Base-by-base conservation (phyloP, 2,329 filamentous ascomycete genomes). In the Colletotrichum sp. region DNA sequence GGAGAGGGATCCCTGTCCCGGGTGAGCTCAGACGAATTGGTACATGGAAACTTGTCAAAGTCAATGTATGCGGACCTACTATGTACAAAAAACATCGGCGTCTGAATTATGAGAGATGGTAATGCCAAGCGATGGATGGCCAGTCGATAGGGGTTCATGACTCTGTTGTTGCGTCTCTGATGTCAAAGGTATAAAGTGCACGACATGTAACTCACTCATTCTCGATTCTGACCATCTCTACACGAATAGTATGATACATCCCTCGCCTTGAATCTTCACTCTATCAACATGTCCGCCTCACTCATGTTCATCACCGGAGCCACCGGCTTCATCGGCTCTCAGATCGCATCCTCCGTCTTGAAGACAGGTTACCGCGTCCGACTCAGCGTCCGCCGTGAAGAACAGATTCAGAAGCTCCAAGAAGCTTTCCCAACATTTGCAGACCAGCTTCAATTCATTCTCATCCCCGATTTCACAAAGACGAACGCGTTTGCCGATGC, bases 281-380 rank as follows among this genome's bases (percentile, higher is more conserved):
- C 14, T 24, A 63, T 2, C 30, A 68, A 30, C 13, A 73, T 73
- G 70, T 63, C 70, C 1, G n/a, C 6, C 13, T 55, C 70, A 1
- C 70, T 73, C 30, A 32, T 74, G n/a, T 74, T 74, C 30, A 71
- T 74, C 28, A 71, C 71, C 4, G 67, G 71, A 5, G 71, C 66
- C 32, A 71, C 71, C 5, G 71, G 71, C 59, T 74, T 74, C 43
- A 74, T 74, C 21, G 71, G 71, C 24, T n/a, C 43, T 21, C 43
- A 74, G 3, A 48, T 65, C 3, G 67, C 18, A 2, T 18, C 16
- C 1, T 9, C 30, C 7, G 10, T 32, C 7, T n/a, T 74, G 3
- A 56, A 64, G 4, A 67, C 71, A 34, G 67, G 59, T 32, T 58
- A 71, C 30, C 58, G n/a, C n/a, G 71, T 74, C 13, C 71, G 71